Evolutionary conservation across 1,284 basidiomycete species (phyloP), one percentile per base, ranked within the genome.

Genomic region (Cerioporus squamosus): DNA sequence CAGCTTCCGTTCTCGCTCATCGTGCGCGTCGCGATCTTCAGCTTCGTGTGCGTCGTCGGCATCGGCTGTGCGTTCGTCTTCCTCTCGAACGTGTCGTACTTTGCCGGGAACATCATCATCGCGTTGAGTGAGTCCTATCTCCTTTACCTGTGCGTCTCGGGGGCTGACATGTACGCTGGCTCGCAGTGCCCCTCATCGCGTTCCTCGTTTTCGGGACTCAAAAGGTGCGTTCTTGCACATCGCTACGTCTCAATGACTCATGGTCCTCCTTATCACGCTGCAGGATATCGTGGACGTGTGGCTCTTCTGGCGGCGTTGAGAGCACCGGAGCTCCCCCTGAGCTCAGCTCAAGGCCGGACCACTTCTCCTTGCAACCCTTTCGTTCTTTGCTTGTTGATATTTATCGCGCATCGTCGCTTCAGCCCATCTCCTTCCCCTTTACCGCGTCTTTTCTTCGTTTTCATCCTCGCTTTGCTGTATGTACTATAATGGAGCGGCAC

Each of bases 121-220:
- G 44, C 60, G 10, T 44, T 66, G 9, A 66, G 65, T 66, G 40
- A 15, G 62, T 53, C 18, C n/a, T 17, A n/a, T 5, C 12, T 36
- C 23, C 36, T 18, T 20, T 44, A 43, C 53, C 23, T 24, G 18
- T 24, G 5, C 15, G 33, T 10, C 46, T 14, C 1, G 5, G 31
- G 9, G 1, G 14, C 22, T 12, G 20, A n/a, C 10, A 8, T 39
- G 17, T 9, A 17, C 18, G 17, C n/a, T 17, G 26, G 18, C 18
- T 22, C 44, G n/a, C 44, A 67, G 66, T 65, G 61, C 66, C 66
- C 0, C n/a, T 67, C 43, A 57, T 65, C 39, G 63, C 66, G 3
- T 65, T 67, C 57, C 43, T 63, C 18, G 61, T 65, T 5, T 67
- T 67, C 47, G 63, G 59, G 8, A 65, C 66, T 3, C 65, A 66